Percentiles rank a stretch among this genome's conserved stretches.
Evolutionary conservation across 805 yeast genomes (phyloP).

Genomic region (Candida coquimbonensis): DNA sequence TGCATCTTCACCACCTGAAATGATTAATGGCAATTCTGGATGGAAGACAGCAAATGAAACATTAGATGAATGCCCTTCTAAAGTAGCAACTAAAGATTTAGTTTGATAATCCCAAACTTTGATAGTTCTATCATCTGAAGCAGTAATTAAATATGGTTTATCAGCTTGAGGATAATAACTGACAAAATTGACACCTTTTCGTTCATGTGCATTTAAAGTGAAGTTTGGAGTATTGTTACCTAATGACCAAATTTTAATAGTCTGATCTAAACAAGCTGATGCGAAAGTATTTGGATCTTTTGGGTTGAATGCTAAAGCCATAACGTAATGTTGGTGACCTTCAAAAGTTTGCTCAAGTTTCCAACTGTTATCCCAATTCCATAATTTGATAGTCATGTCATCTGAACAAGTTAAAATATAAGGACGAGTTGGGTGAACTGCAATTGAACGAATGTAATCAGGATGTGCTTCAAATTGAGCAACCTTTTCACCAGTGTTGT

Average conservation of each 20-base stretch:
- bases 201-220: constrained; percentile 84
- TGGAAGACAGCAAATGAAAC: constrained; percentile 97
- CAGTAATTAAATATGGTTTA: constrained; percentile 89
- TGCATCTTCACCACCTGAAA: constrained; percentile 96
- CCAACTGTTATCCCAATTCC: constrained; percentile 99
- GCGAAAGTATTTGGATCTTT: constrained; percentile 98
- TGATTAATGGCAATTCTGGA: constrained; percentile 90
- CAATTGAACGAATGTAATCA: constrained; percentile 88
- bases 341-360: constrained; percentile 81
- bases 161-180: constrained; percentile 97
- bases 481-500: constrained; percentile 91
- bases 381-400: constrained; percentile 83
- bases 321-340: constrained; percentile 93
- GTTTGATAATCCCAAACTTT: constrained; percentile 97
- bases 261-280: constrained; percentile 91
- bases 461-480: constrained; percentile 97
- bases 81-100: constrained; percentile 87
- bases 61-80: constrained; percentile 89
- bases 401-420: constrained; percentile 84
- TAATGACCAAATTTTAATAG: constrained; percentile 94
- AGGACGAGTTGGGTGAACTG: constrained; percentile 92
- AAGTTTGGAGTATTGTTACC: constrained; percentile 85
- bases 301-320: constrained; percentile 93
- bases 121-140: constrained; percentile 85
- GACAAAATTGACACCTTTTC: constrained; percentile 91